Conservation (phyloP, 1,284 basidiomycete species). For the Apiotrichum siamense region DNA sequence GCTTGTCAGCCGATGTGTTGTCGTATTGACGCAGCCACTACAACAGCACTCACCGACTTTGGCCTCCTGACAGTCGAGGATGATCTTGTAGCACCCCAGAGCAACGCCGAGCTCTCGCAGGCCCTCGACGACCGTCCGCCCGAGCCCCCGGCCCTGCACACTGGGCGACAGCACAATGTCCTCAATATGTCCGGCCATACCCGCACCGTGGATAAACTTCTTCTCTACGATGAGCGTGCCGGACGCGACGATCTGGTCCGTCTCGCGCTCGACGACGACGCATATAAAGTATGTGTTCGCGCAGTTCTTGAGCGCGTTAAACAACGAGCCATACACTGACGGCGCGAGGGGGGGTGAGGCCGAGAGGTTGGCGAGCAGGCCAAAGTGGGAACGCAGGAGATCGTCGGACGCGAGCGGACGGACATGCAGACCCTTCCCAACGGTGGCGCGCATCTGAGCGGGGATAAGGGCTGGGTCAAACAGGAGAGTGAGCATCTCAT, state of each 20-base stretch:
- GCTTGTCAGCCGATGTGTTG: slow-evolving; percentile 2
- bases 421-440: slow-evolving; percentile 46
- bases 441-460: slow-evolving; percentile 24
- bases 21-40: neutral
- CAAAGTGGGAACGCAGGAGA: slow-evolving; percentile 74
- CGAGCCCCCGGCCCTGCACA: slow-evolving; percentile 77
- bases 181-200: slow-evolving; percentile 88
- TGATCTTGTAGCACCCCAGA: slow-evolving; percentile 86
- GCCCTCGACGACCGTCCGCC: slow-evolving; percentile 74
- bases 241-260: slow-evolving; percentile 75
- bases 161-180: slow-evolving; percentile 93
- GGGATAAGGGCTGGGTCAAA: slow-evolving; percentile 62
- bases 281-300: slow-evolving; percentile 72
- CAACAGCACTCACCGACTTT: slow-evolving; percentile 69
- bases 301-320: slow-evolving; percentile 49
- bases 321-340: slow-evolving; percentile 62
- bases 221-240: slow-evolving; percentile 83
- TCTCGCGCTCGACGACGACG: slow-evolving; percentile 69
- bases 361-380: slow-evolving; percentile 74
- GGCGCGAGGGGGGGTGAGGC: slow-evolving; percentile 69
- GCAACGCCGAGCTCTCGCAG: slow-evolving; percentile 70
- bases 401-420: slow-evolving; percentile 84
- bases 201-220: slow-evolving; percentile 81
- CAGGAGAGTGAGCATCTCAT: slow-evolving; percentile 64
- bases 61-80: slow-evolving; percentile 82